Base-by-base conservation (phyloP, 2,329 filamentous ascomycete genomes). In the Trichocomaceae sp. region DNA sequence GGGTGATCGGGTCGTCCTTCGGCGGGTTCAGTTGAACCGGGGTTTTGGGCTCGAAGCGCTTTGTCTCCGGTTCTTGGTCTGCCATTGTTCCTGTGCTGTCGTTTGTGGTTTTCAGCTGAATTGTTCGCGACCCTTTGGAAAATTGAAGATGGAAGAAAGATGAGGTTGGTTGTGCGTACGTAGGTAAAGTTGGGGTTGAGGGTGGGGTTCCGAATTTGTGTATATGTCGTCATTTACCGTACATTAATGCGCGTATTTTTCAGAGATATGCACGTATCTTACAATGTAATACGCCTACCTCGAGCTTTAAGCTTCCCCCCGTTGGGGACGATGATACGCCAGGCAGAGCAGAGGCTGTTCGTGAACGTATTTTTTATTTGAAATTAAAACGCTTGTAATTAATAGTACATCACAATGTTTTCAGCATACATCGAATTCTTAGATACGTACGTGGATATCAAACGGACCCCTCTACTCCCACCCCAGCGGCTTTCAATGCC, bases 1-100 rank as follows among this genome's bases (percentile, higher is more conserved):
- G 66, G n/a, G 85, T 84, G 64, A 99, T 96, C 37, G 82, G 81
- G 65, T 96, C 91, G 67, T 90, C 81, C 75, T 95, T 97, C 13
- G 93, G 93, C 37, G 90, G 86, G 56, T 86, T 79, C 57, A 99
- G 82, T 55, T 84, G 57, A 55, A 75, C 70, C 3, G 72, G 69
- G 5, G 67, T 62, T 55, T 74, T 75, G 47, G 73, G 73, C 12
- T 65, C 63, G 57, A 75, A 75, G 50, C 67, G 66, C 60, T 73
- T 72, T 39, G 63, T 56, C 45, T 64, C 59, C n/a, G 55, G 47
- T 33, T 62, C 62, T 50, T 64, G 61, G 58, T 65, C 66, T 35
- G 60, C 57, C 69, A 72, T 72, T 58, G 39, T 47, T 39, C n/a
- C 17, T 35, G 20, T 23, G 17, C 17, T 15, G 7, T 41, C n/a